Evolutionary conservation across 345 rosid genomes (phyloP), one percentile per base, ranked within the genome.

Genomic region (Abelmoschus esculentus): DNA sequence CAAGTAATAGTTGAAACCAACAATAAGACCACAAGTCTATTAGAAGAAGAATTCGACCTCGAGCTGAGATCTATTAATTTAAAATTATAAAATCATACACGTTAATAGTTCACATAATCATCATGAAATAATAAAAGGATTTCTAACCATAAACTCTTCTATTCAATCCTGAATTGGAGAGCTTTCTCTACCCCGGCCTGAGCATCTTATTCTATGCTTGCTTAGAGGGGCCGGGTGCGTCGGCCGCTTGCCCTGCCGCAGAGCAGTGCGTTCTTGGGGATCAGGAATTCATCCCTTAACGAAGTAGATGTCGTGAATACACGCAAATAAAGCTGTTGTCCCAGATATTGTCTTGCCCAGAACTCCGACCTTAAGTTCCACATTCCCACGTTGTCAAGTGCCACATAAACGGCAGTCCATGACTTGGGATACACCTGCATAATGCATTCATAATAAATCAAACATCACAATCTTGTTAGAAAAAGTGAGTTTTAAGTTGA

Each of bases 31-130:
- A 40, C 12, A 7, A 64, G 52, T 75, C 65, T 40, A 26, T 57
- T 12, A 32, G 2, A 67, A 15, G 40, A 80, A 80, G 76, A 83
- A 73, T 73, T 80, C 44, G 89, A 83, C 87, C 89, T 83, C 85
- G 83, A 83, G 87, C 69, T 80, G 80, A 83, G 87, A 77, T 74
- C 85, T 6, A 36, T 10, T 3, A 29, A 56, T 71, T 63, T 57
- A 19, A 72, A 72, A 68, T 69, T 55, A 60, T 66, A 40, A 40
- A 70, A 42, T 15, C 31, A 32, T 22, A 40, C 14, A 22, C 10
- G 44, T 40, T 40, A 11, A 8, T 40, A 18, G 29, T 54, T 54
- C 58, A 19, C 58, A 54, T 19, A 7, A 54, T 62, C 70, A 74
- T 12, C 34, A 59, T 47, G 17, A 40, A 17, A 17, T 60, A 6